Conservation (phyloP, 169 alveolate species). For the Plasmodium vivax region DNA sequence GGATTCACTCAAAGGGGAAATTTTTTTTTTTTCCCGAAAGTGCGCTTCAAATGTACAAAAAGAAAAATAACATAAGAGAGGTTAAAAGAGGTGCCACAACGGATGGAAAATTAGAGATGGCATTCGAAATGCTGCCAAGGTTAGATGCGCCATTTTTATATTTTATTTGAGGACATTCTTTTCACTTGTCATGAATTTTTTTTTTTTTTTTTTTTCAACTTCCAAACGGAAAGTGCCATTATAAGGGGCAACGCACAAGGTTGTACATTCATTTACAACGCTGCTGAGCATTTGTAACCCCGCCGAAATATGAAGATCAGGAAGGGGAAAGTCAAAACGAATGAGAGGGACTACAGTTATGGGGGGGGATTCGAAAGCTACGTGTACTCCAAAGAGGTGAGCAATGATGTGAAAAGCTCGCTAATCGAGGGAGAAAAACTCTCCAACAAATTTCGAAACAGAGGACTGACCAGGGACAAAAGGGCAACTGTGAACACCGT, state of each 20-base stretch:
- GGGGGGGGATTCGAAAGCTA: conserved; percentile 41
- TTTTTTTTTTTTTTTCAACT: conserved; percentile 2
- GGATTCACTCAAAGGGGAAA: not conserved
- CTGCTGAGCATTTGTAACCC: not conserved
- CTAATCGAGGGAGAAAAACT: conserved; percentile 59
- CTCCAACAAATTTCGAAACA: conserved; percentile 55
- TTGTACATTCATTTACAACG: not conserved
- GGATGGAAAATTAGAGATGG: not conserved
- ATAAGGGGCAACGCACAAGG: not conserved
- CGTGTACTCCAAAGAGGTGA: conserved; percentile 14
- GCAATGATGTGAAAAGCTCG: conserved; percentile 41
- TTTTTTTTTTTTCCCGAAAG: not conserved
- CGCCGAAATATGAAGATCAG: not conserved
- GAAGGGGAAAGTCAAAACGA: not conserved
- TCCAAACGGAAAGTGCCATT: not conserved
- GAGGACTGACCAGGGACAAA: conserved; percentile 94
- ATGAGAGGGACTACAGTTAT: not conserved
- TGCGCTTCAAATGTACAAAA: not conserved
- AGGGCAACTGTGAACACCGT: conserved; percentile 97
- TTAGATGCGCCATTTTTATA: not conserved
- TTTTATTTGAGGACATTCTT: not conserved
- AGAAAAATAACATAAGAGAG: not conserved
- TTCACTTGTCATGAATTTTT: not conserved
- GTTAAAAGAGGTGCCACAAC: not conserved
- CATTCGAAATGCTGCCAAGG: not conserved